Evolutionary conservation across 495 filamentous ascomycete genomes (phyloP).

Genomic region (Penicillium ochrochloron): DNA sequence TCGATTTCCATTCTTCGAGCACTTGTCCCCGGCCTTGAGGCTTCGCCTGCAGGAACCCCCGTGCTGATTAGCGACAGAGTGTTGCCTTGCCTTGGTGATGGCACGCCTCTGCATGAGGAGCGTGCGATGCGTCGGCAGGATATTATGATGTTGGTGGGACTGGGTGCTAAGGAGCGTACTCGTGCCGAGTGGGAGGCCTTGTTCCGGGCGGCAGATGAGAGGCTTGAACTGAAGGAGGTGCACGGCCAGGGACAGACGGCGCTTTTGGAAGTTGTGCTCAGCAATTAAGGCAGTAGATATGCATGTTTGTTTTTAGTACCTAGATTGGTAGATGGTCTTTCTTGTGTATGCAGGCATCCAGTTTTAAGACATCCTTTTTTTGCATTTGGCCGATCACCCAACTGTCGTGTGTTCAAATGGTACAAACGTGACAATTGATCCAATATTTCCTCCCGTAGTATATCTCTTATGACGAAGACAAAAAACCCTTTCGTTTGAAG

Average conservation of each 20-base stretch:
- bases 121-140: not conserved
- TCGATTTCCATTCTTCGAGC: not conserved
- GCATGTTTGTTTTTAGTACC: too few relatives aligned
- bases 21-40: not conserved
- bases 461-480: too few relatives aligned
- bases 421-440: too few relatives aligned
- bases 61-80: not conserved
- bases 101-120: not conserved
- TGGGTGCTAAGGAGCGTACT: not conserved
- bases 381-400: too few relatives aligned
- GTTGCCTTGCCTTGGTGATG: not conserved
- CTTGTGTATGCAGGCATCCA: too few relatives aligned
- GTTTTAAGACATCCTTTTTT: too few relatives aligned
- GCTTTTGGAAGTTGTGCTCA: not conserved
- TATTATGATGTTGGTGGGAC: not conserved
- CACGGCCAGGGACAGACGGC: not conserved
- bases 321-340: too few relatives aligned
- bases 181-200: not conserved
- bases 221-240: not conserved
- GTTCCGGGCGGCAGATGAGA: not conserved
- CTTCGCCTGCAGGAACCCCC: not conserved
- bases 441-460: too few relatives aligned
- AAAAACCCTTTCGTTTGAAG: too few relatives aligned
- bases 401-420: too few relatives aligned
- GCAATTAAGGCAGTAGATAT: too few relatives aligned